A percentile compares a stretch with the other conserved stretches of the same genome.
These are phyloP conservation scores for Circinella minor DNA, from an alignment of 371 early-diverging fungal genomes.

Conservation along the genomic window DNA sequence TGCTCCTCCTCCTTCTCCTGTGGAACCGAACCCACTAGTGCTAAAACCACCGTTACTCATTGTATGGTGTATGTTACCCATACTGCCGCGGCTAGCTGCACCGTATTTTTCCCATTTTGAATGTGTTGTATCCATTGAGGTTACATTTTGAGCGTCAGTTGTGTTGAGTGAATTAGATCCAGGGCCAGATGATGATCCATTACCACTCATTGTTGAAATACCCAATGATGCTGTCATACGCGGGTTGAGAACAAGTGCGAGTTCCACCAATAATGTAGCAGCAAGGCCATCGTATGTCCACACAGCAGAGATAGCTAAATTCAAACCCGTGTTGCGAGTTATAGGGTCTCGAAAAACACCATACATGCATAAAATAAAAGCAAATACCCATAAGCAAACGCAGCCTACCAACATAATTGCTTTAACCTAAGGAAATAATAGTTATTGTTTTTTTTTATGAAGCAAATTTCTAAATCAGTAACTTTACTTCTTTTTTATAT, in stretches of 20 bases:
- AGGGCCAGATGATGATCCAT: constrained; percentile 11
- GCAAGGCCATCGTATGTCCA: constrained; percentile 36
- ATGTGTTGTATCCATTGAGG: constrained; percentile 4
- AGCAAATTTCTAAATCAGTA: too few relatives aligned
- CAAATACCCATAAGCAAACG: constrained; percentile 28
- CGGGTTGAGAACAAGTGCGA: constrained; percentile 34
- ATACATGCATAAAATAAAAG: constrained; percentile 32
- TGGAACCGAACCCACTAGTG: background rate
- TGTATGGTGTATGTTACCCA: constrained; percentile 4
- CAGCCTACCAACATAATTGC: constrained; percentile 23
- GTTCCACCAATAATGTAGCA: constrained; percentile 32
- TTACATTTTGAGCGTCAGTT: constrained; percentile 12
- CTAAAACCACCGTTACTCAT: background rate
- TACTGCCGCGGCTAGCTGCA: constrained; percentile 1
- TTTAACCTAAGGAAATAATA: constrained; percentile 12
- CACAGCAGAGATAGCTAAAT: constrained; percentile 26
- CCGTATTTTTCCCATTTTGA: constrained; percentile 10
- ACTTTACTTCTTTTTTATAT: too few relatives aligned
- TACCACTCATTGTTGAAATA: constrained; percentile 6
- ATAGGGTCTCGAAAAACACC: constrained; percentile 25
- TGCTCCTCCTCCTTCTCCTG: background rate
- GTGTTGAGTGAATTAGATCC: constrained; percentile 3
- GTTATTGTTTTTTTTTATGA: too few relatives aligned
- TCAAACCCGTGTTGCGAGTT: constrained; percentile 14
- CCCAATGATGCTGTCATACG: constrained; percentile 23